Evolutionary conservation across 2,329 filamentous ascomycete species (phyloP), one percentile per base, ranked within the genome.

Genomic region (Scytalidium sp.): DNA sequence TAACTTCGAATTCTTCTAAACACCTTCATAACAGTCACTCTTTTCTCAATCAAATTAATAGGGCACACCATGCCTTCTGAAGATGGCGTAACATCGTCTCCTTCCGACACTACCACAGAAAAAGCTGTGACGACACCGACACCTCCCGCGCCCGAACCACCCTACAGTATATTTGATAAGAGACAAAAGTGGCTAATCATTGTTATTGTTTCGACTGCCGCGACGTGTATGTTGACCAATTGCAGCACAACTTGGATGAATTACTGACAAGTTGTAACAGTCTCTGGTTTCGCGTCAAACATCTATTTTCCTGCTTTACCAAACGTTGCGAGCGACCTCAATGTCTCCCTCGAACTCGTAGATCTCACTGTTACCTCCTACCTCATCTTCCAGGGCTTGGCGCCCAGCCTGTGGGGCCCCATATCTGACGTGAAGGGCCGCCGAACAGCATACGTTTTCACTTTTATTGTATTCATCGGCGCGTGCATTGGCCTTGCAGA

Each of bases 321-420:
- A 11, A 36, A 32, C 21, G 27, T 53, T 21, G 49, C 49, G 10
- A 45, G 20, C 19, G 45, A 52, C 23, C 45, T 52, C 17, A 15
- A 27, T 15, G 49, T 50, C 21, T 52, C 51, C n/a, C 15, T 40
- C 19, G 32, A 19, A n/a, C 41, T 50, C 5, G 50, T 56, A 17
- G 59, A 52, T 40, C 27, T 60, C 7, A 56, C 56, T 11, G 47
- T 60, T 3, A 57, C 55, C 8, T 45, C 47, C 21, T 60, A 57
- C 41, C 46, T 58, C 48, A 71, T 84, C 45, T 74, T 84, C 23
- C 81, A 83, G 64, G 81, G 75, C 9, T 64, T 84, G 17, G 72
- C 75, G 1, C 80, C 81, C 15, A 76, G 75, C 58, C 73, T 83
- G 49, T 56, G 50, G 47, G 52, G 55, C 25, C 46, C 50, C 10